Evolutionary conservation across 148 eudicot genomes (phyloP), one percentile per base, ranked within the genome.

Genomic region (Mesembryanthemum crystallinum): DNA sequence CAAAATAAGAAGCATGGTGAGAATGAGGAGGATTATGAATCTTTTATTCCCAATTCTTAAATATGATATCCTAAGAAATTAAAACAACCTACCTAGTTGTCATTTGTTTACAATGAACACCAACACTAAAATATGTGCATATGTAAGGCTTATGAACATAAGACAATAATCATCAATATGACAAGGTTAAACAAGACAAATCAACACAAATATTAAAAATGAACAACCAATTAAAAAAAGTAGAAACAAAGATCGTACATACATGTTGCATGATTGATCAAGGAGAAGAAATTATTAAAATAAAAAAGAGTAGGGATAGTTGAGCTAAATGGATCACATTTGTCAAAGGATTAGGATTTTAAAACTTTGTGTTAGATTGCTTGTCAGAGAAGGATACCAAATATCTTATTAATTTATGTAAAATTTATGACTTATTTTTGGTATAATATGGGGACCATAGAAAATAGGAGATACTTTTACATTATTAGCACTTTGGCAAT

Each of bases 331-430:
- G 62, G 64, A 61, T 33, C 74, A 73, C 69, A 60, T 77, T 73
- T 81, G 83, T 72, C 83, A 81, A 81, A 66, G 78, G 65, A 72
- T 73, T 81, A 67, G 63, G 67, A 71, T 25, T 66, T 70, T 73
- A 14, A 7, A 59, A 52, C 52, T 32, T 42, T 49, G 37, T 35
- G 61, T 67, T 47, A 75, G 72, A 72, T 80, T 81, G 77, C 80
- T 81, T 81, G 63, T 81, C 72, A 65, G 37, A 24, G 32, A 72
- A 70, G 69, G 80, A 81, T 65, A 58, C 23, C 59, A 15, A 54
- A 54, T 17, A 4, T 20, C 23, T 54, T 54, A 54, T n/a, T 12
- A 17, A 54, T 54, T 4, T 20, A 54, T 18, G 59, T 17, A 4
- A 18, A 18, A 4, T 54, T 49, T 8, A 12, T 17, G 55, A 12